phyloP scores from a whole-genome alignment of 495 filamentous ascomycete species.

The Talaromyces nanjingensis region DNA sequence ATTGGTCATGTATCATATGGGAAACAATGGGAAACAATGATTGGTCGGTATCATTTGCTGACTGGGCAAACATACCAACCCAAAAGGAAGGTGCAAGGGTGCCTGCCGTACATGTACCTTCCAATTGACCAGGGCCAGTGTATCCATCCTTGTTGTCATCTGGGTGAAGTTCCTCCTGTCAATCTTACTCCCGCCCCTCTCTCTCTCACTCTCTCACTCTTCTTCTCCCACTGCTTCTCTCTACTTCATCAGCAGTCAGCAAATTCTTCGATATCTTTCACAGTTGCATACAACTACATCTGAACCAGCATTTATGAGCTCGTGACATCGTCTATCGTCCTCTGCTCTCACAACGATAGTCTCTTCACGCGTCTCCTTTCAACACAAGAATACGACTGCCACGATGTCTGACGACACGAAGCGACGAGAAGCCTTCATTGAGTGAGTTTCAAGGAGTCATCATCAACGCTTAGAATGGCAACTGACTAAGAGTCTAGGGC shows the following conservation, averaged over 20 bases:
- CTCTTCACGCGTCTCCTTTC: too few relatives aligned
- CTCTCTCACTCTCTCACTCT: not conserved
- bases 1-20: too few relatives aligned
- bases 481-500: not conserved
- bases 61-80: not conserved
- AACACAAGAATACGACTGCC: not conserved
- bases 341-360: too few relatives aligned
- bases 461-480: not conserved
- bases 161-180: too few relatives aligned
- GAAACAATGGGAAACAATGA: too few relatives aligned
- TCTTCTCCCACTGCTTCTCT: not conserved
- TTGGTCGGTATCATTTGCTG: not conserved
- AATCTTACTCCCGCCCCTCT: too few relatives aligned
- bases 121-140: too few relatives aligned
- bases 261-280: not conserved
- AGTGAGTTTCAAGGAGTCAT: not conserved
- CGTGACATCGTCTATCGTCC: not conserved
- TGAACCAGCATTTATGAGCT: not conserved
- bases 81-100: not conserved
- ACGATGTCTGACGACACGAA: not conserved
- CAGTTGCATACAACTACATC: not conserved
- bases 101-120: too few relatives aligned
- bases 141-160: too few relatives aligned
- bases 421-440: not conserved
- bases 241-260: not conserved